Evolutionary conservation across 352 stramenopile species (phyloP).

Genomic region (Pythium myriotylum): DNA sequence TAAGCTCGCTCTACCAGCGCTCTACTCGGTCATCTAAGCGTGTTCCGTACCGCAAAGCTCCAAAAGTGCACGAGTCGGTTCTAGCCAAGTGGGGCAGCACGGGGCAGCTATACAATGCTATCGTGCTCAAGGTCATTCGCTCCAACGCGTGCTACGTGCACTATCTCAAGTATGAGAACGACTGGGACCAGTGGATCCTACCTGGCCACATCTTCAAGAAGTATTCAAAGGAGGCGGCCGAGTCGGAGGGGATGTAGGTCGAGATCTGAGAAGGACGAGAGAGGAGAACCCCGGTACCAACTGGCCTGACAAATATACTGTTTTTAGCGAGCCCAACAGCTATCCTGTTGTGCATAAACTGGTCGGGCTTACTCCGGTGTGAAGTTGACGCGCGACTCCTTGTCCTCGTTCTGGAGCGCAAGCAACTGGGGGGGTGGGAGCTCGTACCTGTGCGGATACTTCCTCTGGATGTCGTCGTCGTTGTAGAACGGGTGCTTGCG

Average conservation of each 20-base stretch:
- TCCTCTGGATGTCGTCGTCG: slow-evolving; percentile 20
- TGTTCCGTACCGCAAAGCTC: slow-evolving; percentile 59
- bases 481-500: slow-evolving; percentile 34
- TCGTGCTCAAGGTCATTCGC: slow-evolving; percentile 79
- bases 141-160: slow-evolving; percentile 80
- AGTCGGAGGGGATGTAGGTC: not conserved
- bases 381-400: slow-evolving; percentile 25
- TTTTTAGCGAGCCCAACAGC: not conserved
- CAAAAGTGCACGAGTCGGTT: slow-evolving; percentile 71
- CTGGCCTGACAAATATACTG: not conserved
- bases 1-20: slow-evolving; percentile 64
- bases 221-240: slow-evolving; percentile 32
- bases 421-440: slow-evolving; percentile 19
- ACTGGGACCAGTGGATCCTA: slow-evolving; percentile 85
- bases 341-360: slow-evolving; percentile 15
- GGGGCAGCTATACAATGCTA: slow-evolving; percentile 73
- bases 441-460: slow-evolving; percentile 23
- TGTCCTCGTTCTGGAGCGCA: slow-evolving; percentile 24
- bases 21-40: slow-evolving; percentile 43
- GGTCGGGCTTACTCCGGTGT: slow-evolving; percentile 21
- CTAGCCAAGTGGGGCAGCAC: slow-evolving; percentile 75
- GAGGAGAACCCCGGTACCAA: too few relatives aligned
- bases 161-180: slow-evolving; percentile 84
- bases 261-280: too few relatives aligned
- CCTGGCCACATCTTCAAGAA: slow-evolving; percentile 83